phyloP scores from a whole-genome alignment of 139 green algal species.

The Astrephomene gubernaculifera region DNA sequence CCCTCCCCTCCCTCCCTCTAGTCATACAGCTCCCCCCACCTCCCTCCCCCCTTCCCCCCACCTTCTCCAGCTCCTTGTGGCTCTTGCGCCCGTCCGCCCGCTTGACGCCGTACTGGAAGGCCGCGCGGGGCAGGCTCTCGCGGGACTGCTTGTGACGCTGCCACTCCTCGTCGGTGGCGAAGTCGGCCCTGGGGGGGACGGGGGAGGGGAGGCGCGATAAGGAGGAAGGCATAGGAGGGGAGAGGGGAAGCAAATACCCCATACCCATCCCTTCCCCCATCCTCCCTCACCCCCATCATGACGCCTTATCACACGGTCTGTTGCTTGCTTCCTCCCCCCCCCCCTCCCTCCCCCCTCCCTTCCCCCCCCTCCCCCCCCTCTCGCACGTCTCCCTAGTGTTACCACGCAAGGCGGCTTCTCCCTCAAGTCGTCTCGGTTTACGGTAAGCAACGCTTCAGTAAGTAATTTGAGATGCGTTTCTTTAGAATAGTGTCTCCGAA shows the following conservation, averaged over 20 bases:
- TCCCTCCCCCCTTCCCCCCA: background rate
- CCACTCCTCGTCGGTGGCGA: slow-evolving; percentile 85
- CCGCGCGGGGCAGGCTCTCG: slow-evolving; percentile 76
- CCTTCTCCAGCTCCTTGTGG: slow-evolving; percentile 57
- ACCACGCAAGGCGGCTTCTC: too few relatives aligned
- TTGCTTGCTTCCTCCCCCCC: too few relatives aligned
- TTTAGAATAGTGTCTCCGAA: too few relatives aligned
- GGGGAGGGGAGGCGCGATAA: background rate
- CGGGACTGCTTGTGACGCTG: slow-evolving; percentile 71
- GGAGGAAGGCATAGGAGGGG: background rate
- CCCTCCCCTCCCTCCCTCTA: slow-evolving; percentile 77
- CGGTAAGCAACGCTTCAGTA: too few relatives aligned
- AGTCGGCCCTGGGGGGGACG: slow-evolving; percentile 65
- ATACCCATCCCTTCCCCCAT: background rate
- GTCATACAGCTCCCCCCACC: too few relatives aligned
- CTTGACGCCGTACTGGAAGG: slow-evolving; percentile 88
- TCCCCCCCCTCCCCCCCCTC: too few relatives aligned
- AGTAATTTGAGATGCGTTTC: too few relatives aligned
- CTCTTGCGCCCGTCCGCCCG: slow-evolving; percentile 72
- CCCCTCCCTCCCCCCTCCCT: too few relatives aligned
- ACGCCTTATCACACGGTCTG: too few relatives aligned
- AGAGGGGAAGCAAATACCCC: background rate
- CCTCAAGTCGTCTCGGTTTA: too few relatives aligned
- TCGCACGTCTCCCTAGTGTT: too few relatives aligned
- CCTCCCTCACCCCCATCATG: too few relatives aligned